phyloP scores from a whole-genome alignment of 257 asterid species.

The Petrea volubilis region DNA sequence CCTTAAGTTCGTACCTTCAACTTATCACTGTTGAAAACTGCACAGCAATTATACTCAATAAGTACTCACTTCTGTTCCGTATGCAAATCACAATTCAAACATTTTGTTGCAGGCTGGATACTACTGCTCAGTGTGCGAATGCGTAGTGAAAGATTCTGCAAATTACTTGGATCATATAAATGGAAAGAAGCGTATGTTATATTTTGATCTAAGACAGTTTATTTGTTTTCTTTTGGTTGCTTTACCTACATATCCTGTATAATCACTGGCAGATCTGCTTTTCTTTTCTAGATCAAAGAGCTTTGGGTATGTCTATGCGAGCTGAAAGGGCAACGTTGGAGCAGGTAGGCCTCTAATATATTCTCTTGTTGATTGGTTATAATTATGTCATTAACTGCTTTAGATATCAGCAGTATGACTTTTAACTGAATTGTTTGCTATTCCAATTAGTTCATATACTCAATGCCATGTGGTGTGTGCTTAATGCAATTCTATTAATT shows the following conservation, averaged over 20 bases:
- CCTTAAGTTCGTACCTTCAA: neutral
- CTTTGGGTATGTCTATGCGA: constrained; percentile 99
- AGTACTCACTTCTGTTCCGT: neutral
- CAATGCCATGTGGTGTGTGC: neutral
- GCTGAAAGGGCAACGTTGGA: constrained; percentile 90
- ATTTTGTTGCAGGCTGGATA: constrained; percentile 90
- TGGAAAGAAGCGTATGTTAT: constrained; percentile 94
- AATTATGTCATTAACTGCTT: constrained; percentile 6
- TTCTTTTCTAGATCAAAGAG: constrained; percentile 81
- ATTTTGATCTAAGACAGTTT: neutral
- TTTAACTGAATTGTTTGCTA: neutral
- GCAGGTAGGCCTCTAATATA: constrained; percentile 59
- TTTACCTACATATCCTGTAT: neutral
- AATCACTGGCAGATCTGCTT: constrained; percentile 9
- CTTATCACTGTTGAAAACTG: constrained; percentile 6
- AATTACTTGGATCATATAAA: constrained; percentile 98
- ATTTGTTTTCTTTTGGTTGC: constrained; percentile 4
- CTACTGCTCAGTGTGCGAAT: constrained; percentile 95
- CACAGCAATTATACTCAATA: constrained; percentile 7
- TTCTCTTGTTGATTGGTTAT: constrained; percentile 8
- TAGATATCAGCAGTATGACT: neutral
- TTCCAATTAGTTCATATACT: neutral
- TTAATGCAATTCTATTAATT: neutral
- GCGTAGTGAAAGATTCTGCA: constrained; percentile 98
- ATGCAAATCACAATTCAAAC: constrained; percentile 17